Evolutionary conservation across 495 filamentous ascomycete genomes (phyloP), one percentile per base, ranked within the genome.

Genomic region (Apiosordaria backusii): DNA sequence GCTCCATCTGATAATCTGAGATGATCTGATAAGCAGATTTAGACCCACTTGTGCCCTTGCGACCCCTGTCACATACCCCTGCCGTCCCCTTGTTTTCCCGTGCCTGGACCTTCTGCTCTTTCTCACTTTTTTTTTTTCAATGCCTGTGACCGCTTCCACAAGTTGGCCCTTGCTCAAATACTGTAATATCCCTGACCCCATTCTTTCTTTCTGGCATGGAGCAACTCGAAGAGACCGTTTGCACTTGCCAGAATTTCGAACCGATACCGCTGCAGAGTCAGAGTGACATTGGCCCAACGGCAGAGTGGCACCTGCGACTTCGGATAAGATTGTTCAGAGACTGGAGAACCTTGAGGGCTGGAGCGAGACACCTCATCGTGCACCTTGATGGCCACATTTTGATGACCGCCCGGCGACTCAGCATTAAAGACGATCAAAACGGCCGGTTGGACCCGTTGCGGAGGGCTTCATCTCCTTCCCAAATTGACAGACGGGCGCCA

Each of bases 311-410:
- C 53, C 13, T 45, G 59, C 59, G 59, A 29, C 27, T 23, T 45
- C 59, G 59, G 59, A 61, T 35, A 25, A 25, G 26, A 23, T 26
- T 60, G 21, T 19, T 19, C n/a, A 55, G 52, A 55, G 6, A 29
- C 27, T 6, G 16, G 19, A 60, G 69, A 64, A 71, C 69, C 69
- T 63, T 71, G 69, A 68, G n/a, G 66, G 66, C 64, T 55, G 52
- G n/a, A 55, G 21, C 9, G 16, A 55, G 52, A 55, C 52, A 55
- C n/a, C 52, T 21, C 66, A 26, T 3, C 23, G 64, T 29, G 61
- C 9, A 68, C 66, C 69, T 68, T 66, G 62, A 64, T 66, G 64
- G 62, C 55, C 60, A 21, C 18, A 21, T 55, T 55, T 22, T 26
- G 23, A 25, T 62, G 6, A 9, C 15, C 21, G 18, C 40, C 16